Evolutionary conservation across 176 grass and related monocot genomes (phyloP), one percentile per base, ranked within the genome.

Genomic region (Eragrostis curvula): DNA sequence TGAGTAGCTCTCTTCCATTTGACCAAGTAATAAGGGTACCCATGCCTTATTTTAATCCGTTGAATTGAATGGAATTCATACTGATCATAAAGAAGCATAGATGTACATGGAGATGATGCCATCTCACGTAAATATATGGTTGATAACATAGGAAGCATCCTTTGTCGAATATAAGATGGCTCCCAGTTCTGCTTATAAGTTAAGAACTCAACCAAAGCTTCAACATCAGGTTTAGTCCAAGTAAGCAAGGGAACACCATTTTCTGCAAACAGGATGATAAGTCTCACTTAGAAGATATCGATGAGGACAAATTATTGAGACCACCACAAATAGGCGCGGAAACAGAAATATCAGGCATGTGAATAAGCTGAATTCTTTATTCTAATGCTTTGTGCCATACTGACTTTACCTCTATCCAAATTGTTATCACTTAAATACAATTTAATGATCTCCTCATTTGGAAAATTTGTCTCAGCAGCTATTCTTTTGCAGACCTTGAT

Each of bases 11-110:
- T 87, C 85, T 79, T 87, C 96, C 96, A 98, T 81, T 91, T 95
- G 29, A 98, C 86, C 66, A 95, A 73, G 85, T 93, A 98, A 84
- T 82, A 98, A 71, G 86, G 88, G 81, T 91, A 73, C 21, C 93
- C 90, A 75, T 86, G 20, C 59, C 68, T 86, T 84, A 93, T 91
- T 79, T 98, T 98, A 58, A 91, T 79, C 50, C 91, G 82, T 52
- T 93, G 69, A 83, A 98, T 89, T 16, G 92, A 95, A 71, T 93
- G 79, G 25, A 98, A 98, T 71, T 88, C 85, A 83, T 91, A 98
- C 53, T 98, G 93, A 23, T 91, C 87, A 81, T 61, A 80, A 43
- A 98, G 81, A 64, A 98, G 86, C 39, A 89, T 79, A 42, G 74
- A 28, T 52, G 86, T 63, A 63, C 67, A 66, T 17, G 82, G 63